phyloP scores from a whole-genome alignment of 345 rosid species.

The Salix brachista region DNA sequence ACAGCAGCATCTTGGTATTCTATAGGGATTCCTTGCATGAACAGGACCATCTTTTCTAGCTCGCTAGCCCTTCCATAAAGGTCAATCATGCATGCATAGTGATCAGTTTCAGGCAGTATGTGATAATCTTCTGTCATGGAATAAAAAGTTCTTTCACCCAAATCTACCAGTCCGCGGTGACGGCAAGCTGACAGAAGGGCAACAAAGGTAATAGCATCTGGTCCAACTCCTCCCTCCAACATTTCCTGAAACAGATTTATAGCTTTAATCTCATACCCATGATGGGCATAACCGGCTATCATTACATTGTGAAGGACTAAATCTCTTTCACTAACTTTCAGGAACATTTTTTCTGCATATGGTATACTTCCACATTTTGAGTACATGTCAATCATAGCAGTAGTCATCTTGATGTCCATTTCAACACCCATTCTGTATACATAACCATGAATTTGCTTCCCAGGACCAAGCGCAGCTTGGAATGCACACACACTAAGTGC shows the following conservation, averaged over 20 bases:
- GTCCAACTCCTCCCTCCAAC: constrained; percentile 27
- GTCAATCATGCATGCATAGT: constrained; percentile 79
- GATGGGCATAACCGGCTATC: constrained; percentile 58
- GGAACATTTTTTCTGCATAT: constrained; percentile 37
- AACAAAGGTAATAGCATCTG: constrained; percentile 42
- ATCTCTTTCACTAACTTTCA: constrained; percentile 38
- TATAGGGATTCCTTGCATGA: constrained; percentile 46
- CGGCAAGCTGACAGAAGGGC: constrained; percentile 59
- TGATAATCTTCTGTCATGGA: constrained; percentile 53
- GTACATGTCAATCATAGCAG: constrained; percentile 58
- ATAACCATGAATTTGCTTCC: constrained; percentile 56
- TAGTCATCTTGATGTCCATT: constrained; percentile 38
- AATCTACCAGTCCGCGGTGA: constrained; percentile 57
- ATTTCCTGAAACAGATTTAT: constrained; percentile 43
- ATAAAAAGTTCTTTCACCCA: constrained; percentile 56
- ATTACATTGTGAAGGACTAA: constrained; percentile 49
- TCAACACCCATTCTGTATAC: constrained; percentile 38
- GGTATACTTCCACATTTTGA: constrained; percentile 59
- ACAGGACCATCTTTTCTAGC: constrained; percentile 49
- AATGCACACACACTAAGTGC: constrained; percentile 47
- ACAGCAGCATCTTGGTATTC: constrained; percentile 43
- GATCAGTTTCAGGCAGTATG: constrained; percentile 56
- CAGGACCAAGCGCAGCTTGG: constrained; percentile 42
- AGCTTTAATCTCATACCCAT: constrained; percentile 46
- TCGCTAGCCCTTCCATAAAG: constrained; percentile 69